phyloP scores from a whole-genome alignment of 371 early-diverging fungal species.

The Mucor piriformis region DNA sequence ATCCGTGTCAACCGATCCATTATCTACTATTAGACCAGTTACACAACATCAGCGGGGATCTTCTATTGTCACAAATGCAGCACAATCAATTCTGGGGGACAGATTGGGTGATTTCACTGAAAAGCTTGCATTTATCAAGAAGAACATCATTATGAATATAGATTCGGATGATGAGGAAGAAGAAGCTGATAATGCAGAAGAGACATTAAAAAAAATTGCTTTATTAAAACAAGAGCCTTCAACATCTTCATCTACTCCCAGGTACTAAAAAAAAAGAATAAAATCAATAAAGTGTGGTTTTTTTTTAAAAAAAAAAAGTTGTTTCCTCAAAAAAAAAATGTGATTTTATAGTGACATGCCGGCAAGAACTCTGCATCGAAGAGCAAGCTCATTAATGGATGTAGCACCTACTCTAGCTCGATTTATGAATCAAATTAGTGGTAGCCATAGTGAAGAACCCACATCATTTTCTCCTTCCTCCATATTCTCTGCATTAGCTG shows the following conservation, averaged over 20 bases:
- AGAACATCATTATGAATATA: slow-evolving; percentile 47
- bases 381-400: slow-evolving; percentile 32
- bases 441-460: neutral
- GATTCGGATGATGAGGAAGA: slow-evolving; percentile 42
- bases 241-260: neutral
- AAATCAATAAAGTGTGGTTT: no score
- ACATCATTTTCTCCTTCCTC: slow-evolving; percentile 34
- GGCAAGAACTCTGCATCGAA: slow-evolving; percentile 3
- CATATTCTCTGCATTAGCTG: slow-evolving; percentile 40
- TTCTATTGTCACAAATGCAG: slow-evolving; percentile 31
- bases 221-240: neutral
- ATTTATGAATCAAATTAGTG: slow-evolving; percentile 35
- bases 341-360: neutral
- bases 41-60: slow-evolving; percentile 3
- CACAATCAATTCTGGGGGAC: slow-evolving; percentile 43
- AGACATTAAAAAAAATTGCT: slow-evolving; percentile 9
- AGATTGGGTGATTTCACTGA: slow-evolving; percentile 48
- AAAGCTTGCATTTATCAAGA: slow-evolving; percentile 47
- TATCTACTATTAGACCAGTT: neutral
- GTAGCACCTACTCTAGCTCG: slow-evolving; percentile 33
- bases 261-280: slow-evolving; percentile 1
- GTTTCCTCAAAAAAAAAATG: no score
- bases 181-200: slow-evolving; percentile 20
- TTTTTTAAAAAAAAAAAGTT: neutral
- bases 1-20: no score